Conservation (phyloP, 2,329 filamentous ascomycete genomes). For the Pseudogymnoascus sp. region DNA sequence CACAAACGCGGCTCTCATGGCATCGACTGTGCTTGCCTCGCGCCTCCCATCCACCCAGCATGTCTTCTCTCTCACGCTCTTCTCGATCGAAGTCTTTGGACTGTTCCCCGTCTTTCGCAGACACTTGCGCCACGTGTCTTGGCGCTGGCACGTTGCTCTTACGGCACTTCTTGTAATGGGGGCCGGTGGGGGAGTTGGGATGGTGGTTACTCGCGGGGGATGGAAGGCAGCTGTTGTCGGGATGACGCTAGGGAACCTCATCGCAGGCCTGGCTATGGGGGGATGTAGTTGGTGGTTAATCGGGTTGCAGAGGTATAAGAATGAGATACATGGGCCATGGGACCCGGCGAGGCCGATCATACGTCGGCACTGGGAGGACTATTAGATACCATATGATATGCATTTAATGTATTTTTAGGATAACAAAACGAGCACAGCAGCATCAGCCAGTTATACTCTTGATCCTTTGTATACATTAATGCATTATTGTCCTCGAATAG, state of each 20-base stretch:
- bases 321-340: conserved; percentile 97
- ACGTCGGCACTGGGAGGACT: conserved; percentile 45
- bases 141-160: conserved; percentile 71
- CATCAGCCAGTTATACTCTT: neutral
- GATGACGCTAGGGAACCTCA: conserved; percentile 66
- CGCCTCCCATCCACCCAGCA: conserved; percentile 84
- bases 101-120: conserved; percentile 96
- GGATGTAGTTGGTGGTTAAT: conserved; percentile 98
- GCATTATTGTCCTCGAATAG: neutral
- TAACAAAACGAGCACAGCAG: neutral
- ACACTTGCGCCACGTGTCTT: conserved; percentile 74
- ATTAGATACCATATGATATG: conserved; percentile 18
- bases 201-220: conserved; percentile 47
- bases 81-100: conserved; percentile 95
- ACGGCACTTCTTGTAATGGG: conserved; percentile 71
- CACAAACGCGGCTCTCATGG: conserved; percentile 95
- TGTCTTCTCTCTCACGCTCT: conserved; percentile 90
- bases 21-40: conserved; percentile 86
- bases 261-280: conserved; percentile 76
- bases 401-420: conserved; percentile 10
- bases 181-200: conserved; percentile 71
- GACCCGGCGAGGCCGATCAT: conserved; percentile 89
- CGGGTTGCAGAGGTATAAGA: conserved; percentile 95
- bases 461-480: neutral
- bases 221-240: conserved; percentile 60